A percentile compares a stretch with the other conserved stretches of the same genome.
Conservation (phyloP, 306 rosid genomes). For the Corylus avellana region DNA sequence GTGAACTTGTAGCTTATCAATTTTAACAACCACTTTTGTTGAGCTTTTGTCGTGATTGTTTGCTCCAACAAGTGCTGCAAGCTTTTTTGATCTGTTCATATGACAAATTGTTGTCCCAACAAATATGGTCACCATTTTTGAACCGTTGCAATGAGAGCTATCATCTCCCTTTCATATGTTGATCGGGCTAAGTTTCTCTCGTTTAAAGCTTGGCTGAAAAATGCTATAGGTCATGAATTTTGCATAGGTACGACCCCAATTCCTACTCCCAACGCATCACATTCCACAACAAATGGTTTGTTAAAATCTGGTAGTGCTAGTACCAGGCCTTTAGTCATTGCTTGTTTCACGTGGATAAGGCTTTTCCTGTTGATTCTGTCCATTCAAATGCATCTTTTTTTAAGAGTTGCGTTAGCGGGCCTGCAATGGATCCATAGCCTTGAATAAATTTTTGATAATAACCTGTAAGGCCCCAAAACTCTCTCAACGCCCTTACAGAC, state of each 20-base stretch:
- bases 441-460: no score
- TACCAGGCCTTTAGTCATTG: background rate
- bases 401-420: background rate
- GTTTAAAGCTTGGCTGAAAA: no score
- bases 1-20: background rate
- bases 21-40: background rate
- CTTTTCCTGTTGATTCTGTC: accelerated
- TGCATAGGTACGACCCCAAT: background rate
- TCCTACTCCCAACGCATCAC: background rate
- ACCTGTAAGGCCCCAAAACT: background rate
- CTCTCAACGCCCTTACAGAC: background rate
- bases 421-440: background rate
- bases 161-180: background rate
- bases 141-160: background rate
- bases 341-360: no score
- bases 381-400: background rate
- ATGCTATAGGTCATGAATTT: no score
- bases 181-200: no score
- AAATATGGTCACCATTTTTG: background rate
- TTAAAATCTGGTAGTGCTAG: background rate
- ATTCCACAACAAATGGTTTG: no score
- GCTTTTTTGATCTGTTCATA: background rate
- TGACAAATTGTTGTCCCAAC: background rate
- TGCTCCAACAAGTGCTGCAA: background rate
- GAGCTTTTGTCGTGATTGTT: background rate